Evolutionary conservation across 305 asterid species (phyloP).

Genomic region (Ajuga reptans): DNA sequence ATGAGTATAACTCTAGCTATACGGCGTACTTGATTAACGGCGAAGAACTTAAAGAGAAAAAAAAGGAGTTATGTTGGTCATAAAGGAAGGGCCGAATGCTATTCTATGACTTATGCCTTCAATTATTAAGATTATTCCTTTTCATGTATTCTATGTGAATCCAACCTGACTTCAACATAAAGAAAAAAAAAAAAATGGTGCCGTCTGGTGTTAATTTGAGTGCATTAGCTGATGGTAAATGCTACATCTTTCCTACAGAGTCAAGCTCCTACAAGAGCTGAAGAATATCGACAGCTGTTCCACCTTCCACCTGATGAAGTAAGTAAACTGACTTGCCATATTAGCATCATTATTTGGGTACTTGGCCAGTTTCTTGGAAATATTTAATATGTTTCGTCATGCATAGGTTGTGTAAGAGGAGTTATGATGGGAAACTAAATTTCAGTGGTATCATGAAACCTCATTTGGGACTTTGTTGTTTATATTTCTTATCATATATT

Average conservation of each 20-base stretch:
- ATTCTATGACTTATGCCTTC: neutral
- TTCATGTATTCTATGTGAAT: neutral
- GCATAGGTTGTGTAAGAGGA: constrained; percentile 1
- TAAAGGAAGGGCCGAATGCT: neutral
- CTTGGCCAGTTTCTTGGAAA: neutral
- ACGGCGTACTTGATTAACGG: neutral
- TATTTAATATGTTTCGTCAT: neutral
- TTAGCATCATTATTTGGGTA: neutral
- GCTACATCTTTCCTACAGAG: constrained; percentile 39
- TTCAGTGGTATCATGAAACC: neutral
- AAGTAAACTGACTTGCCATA: constrained; percentile 26
- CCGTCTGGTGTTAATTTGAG: neutral
- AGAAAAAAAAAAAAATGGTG: neutral
- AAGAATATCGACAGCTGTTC: constrained; percentile 88
- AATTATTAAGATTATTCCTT: neutral
- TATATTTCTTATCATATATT: neutral
- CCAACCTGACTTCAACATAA: neutral
- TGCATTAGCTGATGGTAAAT: constrained; percentile 24
- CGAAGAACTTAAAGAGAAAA: neutral
- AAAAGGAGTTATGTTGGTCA: neutral
- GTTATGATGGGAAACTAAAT: neutral
- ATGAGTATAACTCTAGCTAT: neutral
- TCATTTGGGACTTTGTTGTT: constrained; percentile 14
- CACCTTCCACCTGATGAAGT: constrained; percentile 92
- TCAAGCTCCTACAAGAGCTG: constrained; percentile 55